Conservation (phyloP, 169 alveolate species). For the Plasmodium gonderi region DNA sequence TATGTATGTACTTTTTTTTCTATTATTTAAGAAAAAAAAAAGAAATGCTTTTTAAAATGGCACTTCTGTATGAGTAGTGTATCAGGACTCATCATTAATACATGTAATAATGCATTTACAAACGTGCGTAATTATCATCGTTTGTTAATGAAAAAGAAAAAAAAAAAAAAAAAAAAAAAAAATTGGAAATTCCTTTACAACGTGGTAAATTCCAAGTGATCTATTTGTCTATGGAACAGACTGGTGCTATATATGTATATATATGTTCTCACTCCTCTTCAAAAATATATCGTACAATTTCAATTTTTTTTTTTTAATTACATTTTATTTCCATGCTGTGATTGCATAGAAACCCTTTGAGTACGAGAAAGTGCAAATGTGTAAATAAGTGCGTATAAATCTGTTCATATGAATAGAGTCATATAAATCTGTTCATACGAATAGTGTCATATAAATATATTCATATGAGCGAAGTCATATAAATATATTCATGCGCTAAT, state of each 20-base stretch:
- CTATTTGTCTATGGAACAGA: neutral
- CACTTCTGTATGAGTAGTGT: neutral
- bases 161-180: neutral
- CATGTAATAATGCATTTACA: neutral
- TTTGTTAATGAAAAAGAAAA: neutral
- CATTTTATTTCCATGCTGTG: too few species aligned
- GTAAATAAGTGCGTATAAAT: neutral
- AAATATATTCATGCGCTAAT: neutral
- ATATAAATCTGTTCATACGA: neutral
- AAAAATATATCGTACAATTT: neutral
- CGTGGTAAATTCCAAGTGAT: neutral
- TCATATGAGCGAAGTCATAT: neutral
- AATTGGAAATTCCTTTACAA: neutral
- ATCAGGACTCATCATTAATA: neutral
- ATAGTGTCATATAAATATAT: neutral
- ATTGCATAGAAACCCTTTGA: too few species aligned
- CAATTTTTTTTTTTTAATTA: neutral
- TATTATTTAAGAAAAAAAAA: constrained; percentile 7
- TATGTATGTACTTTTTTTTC: neutral
- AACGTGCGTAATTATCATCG: neutral
- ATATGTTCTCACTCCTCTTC: neutral
- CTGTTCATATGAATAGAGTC: neutral
- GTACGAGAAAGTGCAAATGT: neutral
- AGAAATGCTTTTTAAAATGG: neutral
- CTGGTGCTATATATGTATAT: neutral